phyloP scores from a whole-genome alignment of 768 basidiomycete genomes.

The Asterophora parasitica region DNA sequence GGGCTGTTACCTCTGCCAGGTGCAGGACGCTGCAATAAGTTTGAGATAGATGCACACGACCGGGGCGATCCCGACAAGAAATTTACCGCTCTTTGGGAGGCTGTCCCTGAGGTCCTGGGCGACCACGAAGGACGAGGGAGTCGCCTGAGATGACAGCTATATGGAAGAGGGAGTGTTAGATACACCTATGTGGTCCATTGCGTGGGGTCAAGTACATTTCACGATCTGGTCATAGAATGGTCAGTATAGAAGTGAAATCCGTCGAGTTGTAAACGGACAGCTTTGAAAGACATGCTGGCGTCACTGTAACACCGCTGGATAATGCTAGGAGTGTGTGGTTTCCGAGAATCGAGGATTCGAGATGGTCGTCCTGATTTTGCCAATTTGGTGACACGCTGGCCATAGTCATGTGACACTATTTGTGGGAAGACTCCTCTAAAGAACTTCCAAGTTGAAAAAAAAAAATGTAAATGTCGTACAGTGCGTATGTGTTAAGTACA shows the following conservation, averaged over 20 bases:
- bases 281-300: conserved; percentile 67
- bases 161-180: conserved; percentile 14
- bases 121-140: conserved; percentile 77
- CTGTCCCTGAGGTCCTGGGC: conserved; percentile 76
- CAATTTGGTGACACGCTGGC: conserved; percentile 7
- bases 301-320: not conserved
- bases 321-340: not conserved
- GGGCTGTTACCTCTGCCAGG: conserved; percentile 82
- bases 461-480: not conserved
- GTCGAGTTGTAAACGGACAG: conserved; percentile 40
- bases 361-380: not conserved
- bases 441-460: too few species aligned
- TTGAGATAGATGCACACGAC: not conserved
- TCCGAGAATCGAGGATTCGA: too few species aligned
- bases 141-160: conserved; percentile 89
- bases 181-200: conserved; percentile 20
- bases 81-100: conserved; percentile 83
- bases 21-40: conserved; percentile 69
- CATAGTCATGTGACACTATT: not conserved
- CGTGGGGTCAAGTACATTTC: conserved; percentile 40
- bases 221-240: conserved; percentile 40
- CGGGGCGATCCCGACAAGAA: not conserved
- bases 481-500: not conserved
- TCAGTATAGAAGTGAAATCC: not conserved
- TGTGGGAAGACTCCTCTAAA: too few species aligned